Percentiles rank a stretch among this genome's conserved stretches.
Evolutionary conservation across 2,329 filamentous ascomycete genomes (phyloP).

Genomic region (Fusarium sambucinum): DNA sequence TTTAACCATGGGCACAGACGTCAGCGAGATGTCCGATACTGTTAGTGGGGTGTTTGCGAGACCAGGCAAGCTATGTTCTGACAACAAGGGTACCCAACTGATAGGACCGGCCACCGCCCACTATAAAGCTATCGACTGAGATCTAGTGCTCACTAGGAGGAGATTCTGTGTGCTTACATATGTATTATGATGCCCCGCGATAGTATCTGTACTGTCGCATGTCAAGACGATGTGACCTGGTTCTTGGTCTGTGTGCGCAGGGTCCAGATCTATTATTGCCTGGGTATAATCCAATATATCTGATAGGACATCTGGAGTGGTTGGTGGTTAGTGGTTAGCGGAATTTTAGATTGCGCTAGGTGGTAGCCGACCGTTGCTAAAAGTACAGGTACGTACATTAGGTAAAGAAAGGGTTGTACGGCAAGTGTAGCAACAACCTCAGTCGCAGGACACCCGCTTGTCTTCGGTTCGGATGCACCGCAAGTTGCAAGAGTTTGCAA

Average conservation of each 20-base stretch:
- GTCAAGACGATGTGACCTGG: slow-evolving; percentile 38
- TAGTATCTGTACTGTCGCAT: slow-evolving; percentile 45
- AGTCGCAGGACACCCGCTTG: slow-evolving; percentile 11
- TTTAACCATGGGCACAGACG: slow-evolving; percentile 30
- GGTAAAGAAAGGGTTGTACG: background rate
- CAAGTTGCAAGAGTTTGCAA: slow-evolving; percentile 6
- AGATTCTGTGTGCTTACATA: slow-evolving; percentile 41
- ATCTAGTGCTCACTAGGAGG: slow-evolving; percentile 29
- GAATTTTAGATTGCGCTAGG: slow-evolving; percentile 38
- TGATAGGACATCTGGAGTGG: slow-evolving; percentile 23
- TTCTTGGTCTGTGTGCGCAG: slow-evolving; percentile 31
- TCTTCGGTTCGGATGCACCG: slow-evolving; percentile 16
- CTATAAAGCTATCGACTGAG: slow-evolving; percentile 18
- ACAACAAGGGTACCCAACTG: slow-evolving; percentile 24
- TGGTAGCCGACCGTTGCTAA: slow-evolving; percentile 32
- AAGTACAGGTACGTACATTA: background rate
- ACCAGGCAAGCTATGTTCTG: slow-evolving; percentile 9
- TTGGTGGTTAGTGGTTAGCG: slow-evolving; percentile 14
- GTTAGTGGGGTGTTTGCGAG: slow-evolving; percentile 14
- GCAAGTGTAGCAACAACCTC: slow-evolving; percentile 26
- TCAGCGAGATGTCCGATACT: slow-evolving; percentile 27
- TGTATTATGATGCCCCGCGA: slow-evolving; percentile 48
- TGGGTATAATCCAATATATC: slow-evolving; percentile 14
- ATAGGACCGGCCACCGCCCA: slow-evolving; percentile 13
- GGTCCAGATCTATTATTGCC: slow-evolving; percentile 41